Conservation (phyloP, 192 early-diverging fungal genomes). For the Linnemannia hyalina region DNA sequence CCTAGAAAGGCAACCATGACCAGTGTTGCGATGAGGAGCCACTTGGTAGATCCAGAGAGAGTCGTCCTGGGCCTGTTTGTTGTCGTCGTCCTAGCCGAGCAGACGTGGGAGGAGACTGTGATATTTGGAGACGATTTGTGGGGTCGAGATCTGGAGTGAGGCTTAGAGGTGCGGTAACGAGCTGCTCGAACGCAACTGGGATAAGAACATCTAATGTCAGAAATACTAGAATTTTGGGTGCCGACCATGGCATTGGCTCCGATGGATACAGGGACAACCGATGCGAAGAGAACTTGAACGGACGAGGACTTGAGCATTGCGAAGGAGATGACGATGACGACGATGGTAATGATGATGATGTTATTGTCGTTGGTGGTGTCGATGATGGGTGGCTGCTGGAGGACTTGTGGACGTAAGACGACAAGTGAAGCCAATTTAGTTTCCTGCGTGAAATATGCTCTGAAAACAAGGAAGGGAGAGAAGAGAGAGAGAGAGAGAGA, state of each 20-base stretch:
- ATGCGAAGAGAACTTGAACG: background rate
- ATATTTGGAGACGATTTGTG: background rate
- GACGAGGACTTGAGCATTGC: background rate
- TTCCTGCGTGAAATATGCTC: too few species aligned
- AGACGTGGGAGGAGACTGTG: background rate
- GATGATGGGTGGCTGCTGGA: too few species aligned
- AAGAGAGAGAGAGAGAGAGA: background rate
- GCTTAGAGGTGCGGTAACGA: background rate
- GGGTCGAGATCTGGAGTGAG: background rate
- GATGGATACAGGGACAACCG: background rate
- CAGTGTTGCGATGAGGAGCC: background rate
- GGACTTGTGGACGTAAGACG: too few species aligned
- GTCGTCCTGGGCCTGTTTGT: background rate
- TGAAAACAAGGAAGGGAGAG: background rate
- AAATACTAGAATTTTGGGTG: background rate
- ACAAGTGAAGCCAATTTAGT: too few species aligned
- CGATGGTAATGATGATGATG: background rate
- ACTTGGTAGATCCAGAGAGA: background rate
- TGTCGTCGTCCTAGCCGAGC: background rate
- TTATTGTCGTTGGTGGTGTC: background rate
- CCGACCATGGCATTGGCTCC: background rate
- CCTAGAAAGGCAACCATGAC: background rate
- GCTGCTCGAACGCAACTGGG: background rate
- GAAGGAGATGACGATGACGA: background rate
- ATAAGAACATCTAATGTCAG: background rate